A percentile compares a stretch with the other conserved stretches of the same genome.
These are phyloP conservation scores for Tulasnella calospora DNA, from an alignment of 768 basidiomycete species.

Conservation along the genomic window DNA sequence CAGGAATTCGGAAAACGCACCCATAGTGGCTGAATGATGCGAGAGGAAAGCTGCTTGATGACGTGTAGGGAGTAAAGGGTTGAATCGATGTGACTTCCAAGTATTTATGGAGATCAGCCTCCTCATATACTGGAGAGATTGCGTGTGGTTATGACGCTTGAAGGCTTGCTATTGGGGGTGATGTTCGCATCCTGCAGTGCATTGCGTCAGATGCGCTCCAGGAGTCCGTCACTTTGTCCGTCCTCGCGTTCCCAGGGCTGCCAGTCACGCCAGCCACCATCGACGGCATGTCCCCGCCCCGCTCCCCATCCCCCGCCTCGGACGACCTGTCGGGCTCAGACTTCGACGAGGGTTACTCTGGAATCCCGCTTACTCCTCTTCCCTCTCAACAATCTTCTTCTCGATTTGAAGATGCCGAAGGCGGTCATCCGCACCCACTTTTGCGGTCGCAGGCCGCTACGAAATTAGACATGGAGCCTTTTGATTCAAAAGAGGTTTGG, in stretches of 20 bases:
- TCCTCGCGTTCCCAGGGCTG: neutral
- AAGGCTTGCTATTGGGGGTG: neutral
- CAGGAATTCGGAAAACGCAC: slow-evolving; percentile 41
- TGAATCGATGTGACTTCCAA: neutral
- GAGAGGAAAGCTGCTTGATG: neutral
- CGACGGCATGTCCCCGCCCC: neutral
- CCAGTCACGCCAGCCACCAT: neutral
- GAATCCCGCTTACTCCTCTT: neutral
- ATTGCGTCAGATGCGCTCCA: neutral
- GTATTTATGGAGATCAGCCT: neutral
- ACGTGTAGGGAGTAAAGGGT: neutral
- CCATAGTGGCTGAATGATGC: neutral
- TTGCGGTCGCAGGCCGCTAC: neutral
- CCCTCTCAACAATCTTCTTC: neutral
- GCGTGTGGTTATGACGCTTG: too few relatives aligned
- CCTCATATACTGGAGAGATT: neutral
- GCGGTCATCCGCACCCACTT: neutral
- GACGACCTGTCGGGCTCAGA: neutral
- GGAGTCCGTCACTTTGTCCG: neutral
- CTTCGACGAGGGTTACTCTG: neutral
- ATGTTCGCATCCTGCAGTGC: neutral
- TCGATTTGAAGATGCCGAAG: neutral
- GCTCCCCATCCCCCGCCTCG: neutral
- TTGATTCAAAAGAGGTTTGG: neutral
- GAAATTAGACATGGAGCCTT: neutral